These are phyloP conservation scores for Phylloporus sp. DNA, from an alignment of 1,284 basidiomycete genomes.

Conservation along the genomic window DNA sequence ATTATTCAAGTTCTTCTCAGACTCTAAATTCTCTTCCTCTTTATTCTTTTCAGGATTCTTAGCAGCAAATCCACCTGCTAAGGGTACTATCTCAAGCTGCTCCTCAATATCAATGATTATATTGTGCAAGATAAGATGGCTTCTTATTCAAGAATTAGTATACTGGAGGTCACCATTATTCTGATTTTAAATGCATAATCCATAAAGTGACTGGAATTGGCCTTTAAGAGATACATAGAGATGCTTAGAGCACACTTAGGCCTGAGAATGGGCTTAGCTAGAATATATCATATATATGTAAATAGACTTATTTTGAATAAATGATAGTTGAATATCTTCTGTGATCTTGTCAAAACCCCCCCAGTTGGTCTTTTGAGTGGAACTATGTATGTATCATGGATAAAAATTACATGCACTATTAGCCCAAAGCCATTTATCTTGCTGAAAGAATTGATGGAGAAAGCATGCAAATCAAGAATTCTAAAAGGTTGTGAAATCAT, in stretches of 20 bases:
- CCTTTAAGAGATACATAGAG: constrained; percentile 20
- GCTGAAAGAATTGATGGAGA: neutral
- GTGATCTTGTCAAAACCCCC: neutral
- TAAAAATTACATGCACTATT: neutral
- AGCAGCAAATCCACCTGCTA: neutral
- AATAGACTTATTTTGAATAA: too few relatives aligned
- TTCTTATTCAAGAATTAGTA: neutral
- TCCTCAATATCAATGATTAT: neutral
- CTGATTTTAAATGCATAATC: constrained; percentile 17
- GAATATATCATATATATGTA: too few relatives aligned
- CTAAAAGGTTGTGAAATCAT: constrained; percentile 14
- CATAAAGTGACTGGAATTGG: constrained; percentile 15
- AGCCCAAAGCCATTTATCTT: neutral
- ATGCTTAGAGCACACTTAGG: constrained; percentile 12
- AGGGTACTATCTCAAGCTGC: too few relatives aligned
- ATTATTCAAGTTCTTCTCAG: neutral
- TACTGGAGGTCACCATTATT: neutral
- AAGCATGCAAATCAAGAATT: neutral
- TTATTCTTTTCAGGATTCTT: neutral
- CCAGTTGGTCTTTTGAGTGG: neutral
- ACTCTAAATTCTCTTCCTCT: neutral
- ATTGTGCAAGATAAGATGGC: neutral
- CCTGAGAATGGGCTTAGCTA: neutral
- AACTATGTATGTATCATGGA: neutral
- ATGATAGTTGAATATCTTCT: too few relatives aligned